Evolutionary conservation across 768 basidiomycete species (phyloP).

Genomic region (Grammothele lineata): DNA sequence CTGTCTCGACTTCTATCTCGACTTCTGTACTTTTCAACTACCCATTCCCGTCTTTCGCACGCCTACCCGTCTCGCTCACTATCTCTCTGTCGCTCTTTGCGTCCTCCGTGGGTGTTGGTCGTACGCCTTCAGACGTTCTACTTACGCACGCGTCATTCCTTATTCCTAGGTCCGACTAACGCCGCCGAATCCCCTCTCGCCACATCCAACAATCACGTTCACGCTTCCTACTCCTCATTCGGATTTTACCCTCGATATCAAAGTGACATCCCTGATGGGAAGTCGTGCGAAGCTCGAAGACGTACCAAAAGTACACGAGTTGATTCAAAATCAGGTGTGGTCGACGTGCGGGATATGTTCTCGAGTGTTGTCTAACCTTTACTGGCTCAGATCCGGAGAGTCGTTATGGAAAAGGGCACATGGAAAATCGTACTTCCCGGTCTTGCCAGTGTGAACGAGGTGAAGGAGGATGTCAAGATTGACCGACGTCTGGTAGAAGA

Average conservation of each 20-base stretch:
- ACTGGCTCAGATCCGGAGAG: slow-evolving; percentile 28
- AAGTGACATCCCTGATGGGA: slow-evolving; percentile 89
- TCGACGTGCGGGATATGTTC: no score
- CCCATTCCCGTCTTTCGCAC: slow-evolving; percentile 77
- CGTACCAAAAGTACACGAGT: slow-evolving; percentile 94
- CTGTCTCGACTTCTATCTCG: slow-evolving; percentile 75
- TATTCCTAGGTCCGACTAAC: slow-evolving; percentile 51
- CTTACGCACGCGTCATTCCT: no score
- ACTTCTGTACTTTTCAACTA: slow-evolving; percentile 85
- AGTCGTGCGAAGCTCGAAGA: slow-evolving; percentile 97
- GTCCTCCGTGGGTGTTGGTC: slow-evolving; percentile 46
- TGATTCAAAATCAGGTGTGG: slow-evolving; percentile 83
- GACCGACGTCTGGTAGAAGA: slow-evolving; percentile 13
- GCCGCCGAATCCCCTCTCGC: slow-evolving; percentile 53
- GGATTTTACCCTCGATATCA: slow-evolving; percentile 81
- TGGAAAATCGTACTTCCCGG: slow-evolving; percentile 72
- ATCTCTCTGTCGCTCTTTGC: slow-evolving; percentile 74
- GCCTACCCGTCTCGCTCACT: slow-evolving; percentile 76
- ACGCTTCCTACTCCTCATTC: slow-evolving; percentile 57
- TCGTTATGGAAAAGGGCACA: slow-evolving; percentile 39
- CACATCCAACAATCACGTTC: slow-evolving; percentile 58
- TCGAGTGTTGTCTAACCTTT: no score
- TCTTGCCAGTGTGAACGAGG: slow-evolving; percentile 36
- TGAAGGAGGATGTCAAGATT: slow-evolving; percentile 29
- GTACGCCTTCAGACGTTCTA: no score